A percentile compares a stretch with the other conserved stretches of the same genome.
Conservation (phyloP, 345 rosid species). For the Eucalyptus pauciflora region DNA sequence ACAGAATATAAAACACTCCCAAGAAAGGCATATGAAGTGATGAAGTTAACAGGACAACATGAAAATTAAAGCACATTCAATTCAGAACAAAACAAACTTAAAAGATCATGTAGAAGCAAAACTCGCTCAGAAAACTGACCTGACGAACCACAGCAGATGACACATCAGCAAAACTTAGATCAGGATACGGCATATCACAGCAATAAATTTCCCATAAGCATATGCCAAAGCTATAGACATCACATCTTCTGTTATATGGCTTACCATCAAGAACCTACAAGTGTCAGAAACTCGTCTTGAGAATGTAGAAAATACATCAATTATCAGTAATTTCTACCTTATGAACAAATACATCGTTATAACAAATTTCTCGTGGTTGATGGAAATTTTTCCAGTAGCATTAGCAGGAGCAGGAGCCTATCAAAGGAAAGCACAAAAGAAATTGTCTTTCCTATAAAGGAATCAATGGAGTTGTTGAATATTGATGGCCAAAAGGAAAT, state of each 20-base stretch:
- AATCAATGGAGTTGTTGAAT: not conserved
- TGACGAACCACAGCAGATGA: conserved; percentile 75
- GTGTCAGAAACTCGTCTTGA: not conserved
- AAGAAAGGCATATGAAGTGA: not conserved
- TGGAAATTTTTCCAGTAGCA: not conserved
- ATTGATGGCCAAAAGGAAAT: not conserved
- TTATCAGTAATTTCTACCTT: not conserved
- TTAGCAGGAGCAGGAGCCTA: not conserved
- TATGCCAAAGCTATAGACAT: conserved; percentile 95
- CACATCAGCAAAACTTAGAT: conserved; percentile 78
- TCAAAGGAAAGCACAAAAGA: not conserved
- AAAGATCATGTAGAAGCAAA: not conserved
- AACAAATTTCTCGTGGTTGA: not conserved
- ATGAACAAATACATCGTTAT: not conserved
- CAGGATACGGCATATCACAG: conserved; percentile 86
- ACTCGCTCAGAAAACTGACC: conserved; percentile 22
- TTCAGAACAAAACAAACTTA: not conserved
- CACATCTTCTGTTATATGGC: conserved; percentile 87
- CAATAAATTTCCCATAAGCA: conserved; percentile 98
- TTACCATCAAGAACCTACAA: conserved; percentile 83
- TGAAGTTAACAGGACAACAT: not conserved
- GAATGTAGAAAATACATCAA: not conserved
- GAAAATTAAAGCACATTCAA: not conserved
- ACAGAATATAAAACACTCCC: not conserved
- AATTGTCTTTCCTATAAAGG: not conserved